phyloP scores from a whole-genome alignment of 2,329 filamentous ascomycete species.

The Ophiostoma australiae region DNA sequence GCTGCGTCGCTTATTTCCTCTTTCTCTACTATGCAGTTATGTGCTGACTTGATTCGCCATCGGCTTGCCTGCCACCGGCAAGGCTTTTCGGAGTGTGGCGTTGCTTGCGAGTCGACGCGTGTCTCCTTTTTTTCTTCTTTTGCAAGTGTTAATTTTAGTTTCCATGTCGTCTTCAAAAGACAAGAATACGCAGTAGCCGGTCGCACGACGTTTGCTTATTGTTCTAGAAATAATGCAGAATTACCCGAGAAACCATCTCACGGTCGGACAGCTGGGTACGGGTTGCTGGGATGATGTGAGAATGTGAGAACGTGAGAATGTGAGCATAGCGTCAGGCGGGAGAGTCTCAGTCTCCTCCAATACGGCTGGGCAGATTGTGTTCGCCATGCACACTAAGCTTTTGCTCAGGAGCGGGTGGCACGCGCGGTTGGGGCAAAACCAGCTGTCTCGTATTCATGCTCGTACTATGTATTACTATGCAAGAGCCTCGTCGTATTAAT shows the following conservation, averaged over 20 bases:
- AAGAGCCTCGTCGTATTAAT: not conserved
- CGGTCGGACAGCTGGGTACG: not conserved
- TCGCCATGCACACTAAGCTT: not conserved
- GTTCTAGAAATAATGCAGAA: too few species aligned
- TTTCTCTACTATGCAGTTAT: too few species aligned
- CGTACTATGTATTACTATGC: too few species aligned
- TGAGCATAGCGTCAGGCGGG: too few species aligned
- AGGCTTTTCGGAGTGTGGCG: not conserved
- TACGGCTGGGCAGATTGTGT: too few species aligned
- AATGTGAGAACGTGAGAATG: too few species aligned
- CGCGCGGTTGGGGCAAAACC: not conserved
- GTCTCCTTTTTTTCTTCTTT: not conserved
- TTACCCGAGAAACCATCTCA: not conserved
- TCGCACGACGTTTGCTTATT: too few species aligned
- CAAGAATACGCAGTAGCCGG: not conserved
- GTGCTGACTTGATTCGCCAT: not conserved
- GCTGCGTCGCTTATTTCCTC: not conserved
- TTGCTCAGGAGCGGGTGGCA: not conserved
- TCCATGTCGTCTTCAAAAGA: not conserved
- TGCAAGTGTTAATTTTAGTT: not conserved
- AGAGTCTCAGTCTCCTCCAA: too few species aligned
- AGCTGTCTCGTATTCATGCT: not conserved
- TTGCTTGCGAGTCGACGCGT: conserved; percentile 13
- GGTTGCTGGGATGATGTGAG: not conserved
- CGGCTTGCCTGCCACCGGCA: not conserved